Evolutionary conservation across 257 asterid genomes (phyloP).

Genomic region (Solanum bulbocastanum): DNA sequence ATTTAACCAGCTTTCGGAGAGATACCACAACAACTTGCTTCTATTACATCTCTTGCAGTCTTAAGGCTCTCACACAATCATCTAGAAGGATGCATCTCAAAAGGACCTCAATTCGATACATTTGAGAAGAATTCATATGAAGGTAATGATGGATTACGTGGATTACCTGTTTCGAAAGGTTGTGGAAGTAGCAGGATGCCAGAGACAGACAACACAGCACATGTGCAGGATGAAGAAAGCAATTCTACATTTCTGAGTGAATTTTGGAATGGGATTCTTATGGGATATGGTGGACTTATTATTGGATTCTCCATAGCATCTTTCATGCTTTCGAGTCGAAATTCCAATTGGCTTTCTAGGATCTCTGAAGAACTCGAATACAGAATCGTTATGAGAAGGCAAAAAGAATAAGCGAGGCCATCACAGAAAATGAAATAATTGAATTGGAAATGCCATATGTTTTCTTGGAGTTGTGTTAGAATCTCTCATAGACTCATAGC

Average conservation of each 20-base stretch:
- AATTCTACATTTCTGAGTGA: background rate
- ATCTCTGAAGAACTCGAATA: background rate
- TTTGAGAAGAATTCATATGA: no score
- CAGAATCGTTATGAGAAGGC: background rate
- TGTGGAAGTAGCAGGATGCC: background rate
- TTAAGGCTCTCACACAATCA: no score
- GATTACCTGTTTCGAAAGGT: background rate
- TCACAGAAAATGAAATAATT: background rate
- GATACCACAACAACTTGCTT: no score
- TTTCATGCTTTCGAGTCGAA: background rate
- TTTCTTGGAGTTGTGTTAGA: background rate
- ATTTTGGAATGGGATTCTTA: background rate
- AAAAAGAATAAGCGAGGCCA: background rate
- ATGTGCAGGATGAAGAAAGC: background rate
- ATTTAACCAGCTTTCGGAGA: no score
- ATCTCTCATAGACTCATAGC: background rate
- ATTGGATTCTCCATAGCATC: background rate
- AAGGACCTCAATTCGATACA: no score
- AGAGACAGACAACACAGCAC: background rate
- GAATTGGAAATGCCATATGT: background rate
- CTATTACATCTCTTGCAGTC: no score
- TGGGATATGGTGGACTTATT: conserved; percentile 16
- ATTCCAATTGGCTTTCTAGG: background rate
- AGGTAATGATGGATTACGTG: background rate
- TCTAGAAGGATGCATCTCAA: no score